Evolutionary conservation across 352 stramenopile species (phyloP), one percentile per base, ranked within the genome.

Genomic region (Phytophthora quininea): DNA sequence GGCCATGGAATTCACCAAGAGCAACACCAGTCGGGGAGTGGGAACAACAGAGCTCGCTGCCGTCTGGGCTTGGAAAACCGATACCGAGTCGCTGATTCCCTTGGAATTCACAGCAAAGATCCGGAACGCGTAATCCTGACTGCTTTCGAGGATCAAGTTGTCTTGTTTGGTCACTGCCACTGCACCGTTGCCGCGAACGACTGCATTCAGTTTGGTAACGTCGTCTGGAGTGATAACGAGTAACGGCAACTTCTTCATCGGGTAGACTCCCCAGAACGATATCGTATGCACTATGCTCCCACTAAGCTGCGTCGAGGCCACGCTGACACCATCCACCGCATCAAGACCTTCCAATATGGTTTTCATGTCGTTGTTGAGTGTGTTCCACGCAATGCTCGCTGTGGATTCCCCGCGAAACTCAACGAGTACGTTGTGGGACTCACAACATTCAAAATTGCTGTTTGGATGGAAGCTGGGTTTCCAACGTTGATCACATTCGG

Each of bases 261-360:
- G 73, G 47, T 93, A 93, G 15, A 74, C 79, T 3, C 90, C 90
- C 89, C 88, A 97, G 48, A 97, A 97, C n/a, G 68, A 87, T 58
- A 97, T 77, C 0, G 82, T 91, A 65, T 96, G 92, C 5, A 97
- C 68, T 40, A 88, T 91, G 9, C 84, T 92, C 6, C 88, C 76
- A 24, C 69, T 69, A 2, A 73, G 64, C 2, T 69, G 48, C 8
- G 75, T 42, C 0, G 86, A 90, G 0, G 48, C 64, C 4, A 95
- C 76, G 0, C 51, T 88, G 3, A 90, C 80, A 11, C 80, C 79
- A 24, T 92, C 76, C 0, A 95, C 69, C 12, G 56, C 74, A 45
- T 82, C 71, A 2, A 91, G 64, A 11, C 29, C 64, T 29, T 91
- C 79, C 0, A 92, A 68, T 8, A 54, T 58, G 7, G 52, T 15